A percentile compares a stretch with the other conserved stretches of the same genome.
These are phyloP conservation scores for Crithidia bombi DNA, from an alignment of 208 protist genomes.

Conservation along the genomic window DNA sequence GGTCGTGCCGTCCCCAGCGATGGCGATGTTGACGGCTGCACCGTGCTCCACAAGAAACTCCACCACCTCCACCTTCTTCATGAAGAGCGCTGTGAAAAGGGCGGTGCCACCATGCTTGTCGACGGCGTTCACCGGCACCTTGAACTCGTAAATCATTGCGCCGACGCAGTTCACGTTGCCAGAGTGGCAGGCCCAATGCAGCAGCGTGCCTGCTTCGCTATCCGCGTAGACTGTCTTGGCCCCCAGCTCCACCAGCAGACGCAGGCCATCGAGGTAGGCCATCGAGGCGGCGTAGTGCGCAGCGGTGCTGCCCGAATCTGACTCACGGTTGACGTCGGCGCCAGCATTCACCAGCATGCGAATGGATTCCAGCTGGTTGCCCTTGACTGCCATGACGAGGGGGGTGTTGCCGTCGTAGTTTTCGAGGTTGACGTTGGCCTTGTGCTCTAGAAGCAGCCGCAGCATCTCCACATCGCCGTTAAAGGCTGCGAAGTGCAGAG, in stretches of 20 bases:
- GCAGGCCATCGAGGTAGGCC: constrained; percentile 73
- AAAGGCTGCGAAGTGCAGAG: constrained; percentile 91
- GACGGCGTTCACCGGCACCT: constrained; percentile 66
- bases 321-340: constrained; percentile 70
- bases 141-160: constrained; percentile 80
- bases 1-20: constrained; percentile 73
- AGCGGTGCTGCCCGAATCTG: constrained; percentile 64
- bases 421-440: constrained; percentile 58
- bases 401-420: constrained; percentile 91
- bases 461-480: constrained; percentile 83
- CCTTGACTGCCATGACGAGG: constrained; percentile 84
- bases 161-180: constrained; percentile 76
- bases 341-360: constrained; percentile 64
- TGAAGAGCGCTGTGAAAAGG: constrained; percentile 86
- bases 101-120: constrained; percentile 86
- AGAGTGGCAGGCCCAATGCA: constrained; percentile 91
- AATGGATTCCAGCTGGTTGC: constrained; percentile 62
- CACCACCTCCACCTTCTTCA: constrained; percentile 75
- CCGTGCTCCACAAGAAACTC: constrained; percentile 91
- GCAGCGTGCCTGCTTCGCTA: constrained; percentile 73
- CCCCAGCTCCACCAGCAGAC: constrained; percentile 66
- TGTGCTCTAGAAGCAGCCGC: constrained; percentile 60
- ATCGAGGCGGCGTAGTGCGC: constrained; percentile 84
- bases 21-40: constrained; percentile 56
- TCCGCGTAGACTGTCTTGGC: constrained; percentile 47